These are phyloP conservation scores for Herpetospermum pedunculosum DNA, from an alignment of 306 rosid genomes.

Conservation along the genomic window DNA sequence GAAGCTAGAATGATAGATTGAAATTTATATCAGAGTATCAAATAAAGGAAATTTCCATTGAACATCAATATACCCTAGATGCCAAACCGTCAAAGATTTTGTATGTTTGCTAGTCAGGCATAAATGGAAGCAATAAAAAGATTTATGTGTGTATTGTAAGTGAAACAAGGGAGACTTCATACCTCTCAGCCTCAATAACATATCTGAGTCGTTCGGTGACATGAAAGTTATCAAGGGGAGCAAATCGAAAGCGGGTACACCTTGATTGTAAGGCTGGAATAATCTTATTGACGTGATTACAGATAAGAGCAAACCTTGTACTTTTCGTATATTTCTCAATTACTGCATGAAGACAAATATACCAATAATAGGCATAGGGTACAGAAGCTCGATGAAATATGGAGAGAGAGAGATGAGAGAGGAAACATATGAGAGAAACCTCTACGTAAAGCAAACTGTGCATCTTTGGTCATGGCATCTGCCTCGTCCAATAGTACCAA, in stretches of 20 bases:
- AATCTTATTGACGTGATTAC: slow-evolving; percentile 95
- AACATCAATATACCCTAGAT: not conserved
- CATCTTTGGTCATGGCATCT: slow-evolving; percentile 98
- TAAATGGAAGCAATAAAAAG: not conserved
- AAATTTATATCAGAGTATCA: not conserved
- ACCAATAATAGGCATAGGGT: not conserved
- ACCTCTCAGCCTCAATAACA: slow-evolving; percentile 77
- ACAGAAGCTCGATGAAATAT: not conserved
- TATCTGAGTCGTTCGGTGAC: slow-evolving; percentile 73
- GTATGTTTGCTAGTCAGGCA: not conserved
- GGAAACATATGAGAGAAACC: slow-evolving; percentile 24
- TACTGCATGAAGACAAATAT: slow-evolving; percentile 37
- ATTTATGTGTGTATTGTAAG: not conserved
- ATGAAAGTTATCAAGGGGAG: slow-evolving; percentile 84
- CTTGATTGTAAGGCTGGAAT: slow-evolving; percentile 91
- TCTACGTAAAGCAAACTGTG: slow-evolving; percentile 91
- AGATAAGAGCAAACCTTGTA: slow-evolving; percentile 81
- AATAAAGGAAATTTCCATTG: not conserved
- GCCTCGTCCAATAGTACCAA: slow-evolving; percentile 87
- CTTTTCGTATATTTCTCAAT: slow-evolving; percentile 86
- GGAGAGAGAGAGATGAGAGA: not conserved
- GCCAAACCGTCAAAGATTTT: not conserved
- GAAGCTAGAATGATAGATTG: not conserved
- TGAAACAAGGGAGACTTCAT: slow-evolving; percentile 10
- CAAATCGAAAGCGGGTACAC: slow-evolving; percentile 94